Conservation (phyloP, 192 early-diverging fungal genomes). For the Umbelopsis ramanniana region DNA sequence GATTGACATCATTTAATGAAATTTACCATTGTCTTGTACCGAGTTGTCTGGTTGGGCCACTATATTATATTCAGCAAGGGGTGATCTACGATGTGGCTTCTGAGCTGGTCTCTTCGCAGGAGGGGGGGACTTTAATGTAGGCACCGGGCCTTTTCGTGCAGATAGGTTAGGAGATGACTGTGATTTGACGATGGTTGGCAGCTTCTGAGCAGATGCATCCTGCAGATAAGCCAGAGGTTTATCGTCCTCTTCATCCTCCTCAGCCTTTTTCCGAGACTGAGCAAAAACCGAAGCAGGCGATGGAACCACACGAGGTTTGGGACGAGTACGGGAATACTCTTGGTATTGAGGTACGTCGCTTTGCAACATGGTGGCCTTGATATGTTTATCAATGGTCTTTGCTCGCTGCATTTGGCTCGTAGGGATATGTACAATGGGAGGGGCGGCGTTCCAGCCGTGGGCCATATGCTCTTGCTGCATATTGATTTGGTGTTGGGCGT, state of each 20-base stretch:
- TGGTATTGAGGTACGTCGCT: slow-evolving; percentile 16
- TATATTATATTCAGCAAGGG: slow-evolving; percentile 12
- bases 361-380: slow-evolving; percentile 15
- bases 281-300: slow-evolving; percentile 11
- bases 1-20: background rate
- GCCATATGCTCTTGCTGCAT: slow-evolving; percentile 15
- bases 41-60: background rate
- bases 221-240: background rate
- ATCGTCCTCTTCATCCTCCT: slow-evolving; percentile 1
- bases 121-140: background rate
- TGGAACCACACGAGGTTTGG: background rate
- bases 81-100: slow-evolving; percentile 22
- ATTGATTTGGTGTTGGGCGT: slow-evolving; percentile 8
- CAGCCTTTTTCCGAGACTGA: background rate
- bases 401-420: background rate
- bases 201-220: background rate
- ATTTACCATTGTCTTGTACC: slow-evolving; percentile 7
- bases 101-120: background rate
- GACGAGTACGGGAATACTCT: background rate
- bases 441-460: background rate
- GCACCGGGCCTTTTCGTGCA: background rate
- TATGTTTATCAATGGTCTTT: slow-evolving; percentile 17
- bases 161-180: background rate
- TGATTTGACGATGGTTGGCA: background rate
- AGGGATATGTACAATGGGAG: background rate